Evolutionary conservation across 2,329 filamentous ascomycete species (phyloP).

Genomic region (Colletotrichum sp.): DNA sequence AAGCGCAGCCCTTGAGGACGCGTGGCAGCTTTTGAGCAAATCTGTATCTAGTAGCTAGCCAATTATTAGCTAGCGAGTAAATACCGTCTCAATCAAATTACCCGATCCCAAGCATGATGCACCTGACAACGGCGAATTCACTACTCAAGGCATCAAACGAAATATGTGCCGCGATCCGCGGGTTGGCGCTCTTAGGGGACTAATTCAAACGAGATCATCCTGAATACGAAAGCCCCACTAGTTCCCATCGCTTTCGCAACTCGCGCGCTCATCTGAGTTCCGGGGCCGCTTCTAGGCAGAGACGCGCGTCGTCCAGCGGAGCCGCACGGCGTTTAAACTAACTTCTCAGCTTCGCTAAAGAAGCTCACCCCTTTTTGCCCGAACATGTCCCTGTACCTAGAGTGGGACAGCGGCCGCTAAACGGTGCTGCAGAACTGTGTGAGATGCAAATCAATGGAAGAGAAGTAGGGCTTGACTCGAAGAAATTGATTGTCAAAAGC

Average conservation of each 20-base stretch:
- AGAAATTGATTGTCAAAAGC: neutral
- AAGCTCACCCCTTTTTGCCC: neutral
- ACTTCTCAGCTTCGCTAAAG: neutral
- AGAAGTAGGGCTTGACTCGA: neutral
- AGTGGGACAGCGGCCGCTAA: neutral
- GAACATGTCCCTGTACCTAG: neutral
- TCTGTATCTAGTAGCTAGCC: neutral
- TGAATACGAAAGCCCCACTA: neutral
- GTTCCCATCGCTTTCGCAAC: neutral
- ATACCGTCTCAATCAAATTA: neutral
- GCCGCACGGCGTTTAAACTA: neutral
- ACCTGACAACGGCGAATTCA: neutral
- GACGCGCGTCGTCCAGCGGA: neutral
- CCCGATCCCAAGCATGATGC: neutral
- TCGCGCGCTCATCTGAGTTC: neutral
- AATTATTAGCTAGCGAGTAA: neutral
- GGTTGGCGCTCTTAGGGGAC: neutral
- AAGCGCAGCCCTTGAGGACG: neutral
- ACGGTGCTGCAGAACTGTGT: neutral
- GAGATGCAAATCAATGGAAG: neutral
- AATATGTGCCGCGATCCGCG: neutral
- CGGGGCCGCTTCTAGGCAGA: neutral
- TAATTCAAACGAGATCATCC: neutral
- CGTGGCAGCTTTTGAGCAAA: neutral
- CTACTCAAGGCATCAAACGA: neutral